These are phyloP conservation scores for Aplosporella prunicola DNA, from an alignment of 2,329 filamentous ascomycete genomes.

Conservation along the genomic window DNA sequence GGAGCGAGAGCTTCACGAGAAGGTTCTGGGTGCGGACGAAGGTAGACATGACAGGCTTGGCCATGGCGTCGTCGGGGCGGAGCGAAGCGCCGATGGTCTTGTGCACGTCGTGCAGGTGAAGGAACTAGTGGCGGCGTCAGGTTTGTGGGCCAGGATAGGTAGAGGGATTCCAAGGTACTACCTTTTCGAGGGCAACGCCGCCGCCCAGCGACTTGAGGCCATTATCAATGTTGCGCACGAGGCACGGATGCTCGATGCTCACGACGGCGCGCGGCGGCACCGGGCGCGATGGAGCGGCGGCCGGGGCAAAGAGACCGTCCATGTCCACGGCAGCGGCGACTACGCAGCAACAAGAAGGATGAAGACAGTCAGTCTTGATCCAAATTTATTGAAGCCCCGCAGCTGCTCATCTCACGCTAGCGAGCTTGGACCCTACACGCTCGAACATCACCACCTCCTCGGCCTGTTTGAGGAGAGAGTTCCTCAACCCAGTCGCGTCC, in stretches of 20 bases:
- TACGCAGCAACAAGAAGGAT: no score
- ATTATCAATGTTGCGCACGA: conserved; percentile 55
- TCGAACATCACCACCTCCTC: no score
- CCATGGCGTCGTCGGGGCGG: conserved; percentile 68
- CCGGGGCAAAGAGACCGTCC: not conserved
- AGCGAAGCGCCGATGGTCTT: conserved; percentile 60
- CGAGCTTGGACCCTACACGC: no score
- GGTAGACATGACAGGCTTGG: conserved; percentile 68
- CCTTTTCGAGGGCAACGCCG: conserved; percentile 44
- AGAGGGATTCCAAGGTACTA: no score
- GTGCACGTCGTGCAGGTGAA: conserved; percentile 9
- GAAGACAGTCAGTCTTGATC: no score
- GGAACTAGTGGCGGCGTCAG: conserved; percentile 10
- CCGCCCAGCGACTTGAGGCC: conserved; percentile 55
- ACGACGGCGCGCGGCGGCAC: conserved; percentile 47
- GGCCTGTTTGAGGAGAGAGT: no score
- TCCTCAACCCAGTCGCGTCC: not conserved
- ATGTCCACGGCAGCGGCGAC: conserved; percentile 3
- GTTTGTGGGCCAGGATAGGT: no score
- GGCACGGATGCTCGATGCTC: conserved; percentile 57
- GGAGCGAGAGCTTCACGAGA: conserved; percentile 76
- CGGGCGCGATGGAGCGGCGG: conserved; percentile 34
- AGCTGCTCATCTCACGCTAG: no score
- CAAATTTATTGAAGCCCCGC: no score
- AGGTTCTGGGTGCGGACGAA: conserved; percentile 72